Base-by-base conservation (phyloP, 805 yeast species). In the Metschnikowia kofuensis region DNA sequence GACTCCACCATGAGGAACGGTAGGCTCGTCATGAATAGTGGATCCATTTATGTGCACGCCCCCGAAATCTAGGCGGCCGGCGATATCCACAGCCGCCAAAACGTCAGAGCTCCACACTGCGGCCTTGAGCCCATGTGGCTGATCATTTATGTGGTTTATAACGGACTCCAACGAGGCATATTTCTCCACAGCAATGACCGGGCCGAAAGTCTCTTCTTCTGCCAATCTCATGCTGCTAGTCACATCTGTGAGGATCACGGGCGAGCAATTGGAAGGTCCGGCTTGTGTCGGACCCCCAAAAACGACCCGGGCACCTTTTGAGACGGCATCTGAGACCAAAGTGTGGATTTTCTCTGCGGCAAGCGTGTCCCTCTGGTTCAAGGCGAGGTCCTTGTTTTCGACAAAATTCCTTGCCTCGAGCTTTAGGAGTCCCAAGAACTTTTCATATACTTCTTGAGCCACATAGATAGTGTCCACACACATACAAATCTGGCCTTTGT, bases 401-500 rank as follows among this genome's bases (percentile, higher is more conserved):
- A 44, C 41, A 13, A 55, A 29, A 12, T 55, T 39, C 9, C 37
- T 31, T 9, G 64, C 68, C 13, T 49, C 49, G 4, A 21, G 49
- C 13, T 43, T 40, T 31, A 74, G 27, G 10, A 49, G 41, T 2
- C 40, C 51, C 15, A 62, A 42, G 29, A 67, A 62, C 35, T 66
- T 57, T 5, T 68, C 67, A 45, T 71, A 74, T 1, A 68, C 57
- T 0, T 52, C 29, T 38, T 68, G 73, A 37, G 73, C 69, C 32
- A 76, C 58, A 44, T 51, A 73, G 1, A 72, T 59, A 8, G 60
- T 56, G 43, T 76, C 79, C 1, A 75, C 67, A 45, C 72, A 64
- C 79, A 76, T 76, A 55, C 81, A 77, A 21, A 76, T 67, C 48
- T 76, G 80, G 11, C 79, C 80, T 52, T 67, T 70, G 53, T 76